Conservation (phyloP, 2,329 filamentous ascomycete species). For the Blastomyces percursus region DNA sequence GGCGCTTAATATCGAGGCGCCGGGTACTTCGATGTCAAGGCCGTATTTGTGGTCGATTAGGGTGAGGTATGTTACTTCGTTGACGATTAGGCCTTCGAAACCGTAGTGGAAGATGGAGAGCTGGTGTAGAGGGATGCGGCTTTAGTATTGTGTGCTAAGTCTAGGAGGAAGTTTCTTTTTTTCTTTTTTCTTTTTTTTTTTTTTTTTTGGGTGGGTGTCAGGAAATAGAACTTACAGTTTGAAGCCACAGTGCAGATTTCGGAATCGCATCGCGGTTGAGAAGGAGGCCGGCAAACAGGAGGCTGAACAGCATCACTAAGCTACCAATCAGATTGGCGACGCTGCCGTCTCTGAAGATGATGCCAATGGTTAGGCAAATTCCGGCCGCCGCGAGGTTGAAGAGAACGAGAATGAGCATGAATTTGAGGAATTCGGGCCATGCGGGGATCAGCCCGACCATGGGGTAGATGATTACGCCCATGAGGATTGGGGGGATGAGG, state of each 20-base stretch:
- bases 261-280: constrained; percentile 94
- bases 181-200: too few relatives aligned
- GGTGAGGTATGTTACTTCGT: constrained; percentile 83
- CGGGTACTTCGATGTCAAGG: constrained; percentile 89
- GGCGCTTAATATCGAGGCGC: constrained; percentile 82
- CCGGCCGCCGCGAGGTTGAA: constrained; percentile 93
- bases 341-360: constrained; percentile 80
- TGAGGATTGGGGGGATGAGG: constrained; percentile 85
- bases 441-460: constrained; percentile 90
- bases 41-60: constrained; percentile 92
- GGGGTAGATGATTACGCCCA: constrained; percentile 91
- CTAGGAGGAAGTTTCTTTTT: background rate
- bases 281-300: constrained; percentile 86
- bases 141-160: constrained; percentile 16
- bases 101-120: constrained; percentile 97
- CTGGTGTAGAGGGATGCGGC: constrained; percentile 25
- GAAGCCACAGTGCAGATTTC: constrained; percentile 72
- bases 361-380: constrained; percentile 92
- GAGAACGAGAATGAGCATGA: constrained; percentile 80
- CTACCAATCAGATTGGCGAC: constrained; percentile 92
- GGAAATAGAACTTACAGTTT: constrained; percentile 48
- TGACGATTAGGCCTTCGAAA: constrained; percentile 93
- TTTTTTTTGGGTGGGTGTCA: too few relatives aligned
- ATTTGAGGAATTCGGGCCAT: constrained; percentile 74
- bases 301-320: constrained; percentile 91